Base-by-base conservation (phyloP, 495 filamentous ascomycete species). In the Apiosordaria backusii region DNA sequence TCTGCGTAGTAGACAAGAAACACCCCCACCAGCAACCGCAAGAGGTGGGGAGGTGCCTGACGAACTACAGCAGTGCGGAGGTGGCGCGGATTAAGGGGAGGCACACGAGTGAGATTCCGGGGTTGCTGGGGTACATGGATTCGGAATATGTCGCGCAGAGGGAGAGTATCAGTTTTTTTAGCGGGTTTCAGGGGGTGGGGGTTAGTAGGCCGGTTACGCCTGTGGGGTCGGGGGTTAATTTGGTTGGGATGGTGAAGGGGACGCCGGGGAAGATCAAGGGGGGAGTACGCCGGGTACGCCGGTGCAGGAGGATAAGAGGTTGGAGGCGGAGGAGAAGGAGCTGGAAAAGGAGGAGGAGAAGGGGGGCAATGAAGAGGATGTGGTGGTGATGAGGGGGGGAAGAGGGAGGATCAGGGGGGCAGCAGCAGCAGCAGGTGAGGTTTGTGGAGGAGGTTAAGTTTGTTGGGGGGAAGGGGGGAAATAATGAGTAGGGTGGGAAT, bases 61-160 rank as follows among this genome's bases (percentile, higher is more conserved):
- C 97, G 24, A 97, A 98, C 71, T 99, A 98, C 68, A 88, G 90
- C n/a, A 86, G 90, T 16, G 76, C 82, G 2, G 93, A 99, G 77
- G 92, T 97, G 66, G 77, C 78, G 61, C 81, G 90, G 60, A 96
- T 98, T 68, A 93, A 91, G 77, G 95, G 95, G 0, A 83, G 89
- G 65, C 86, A 88, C 69, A 97, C 93, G 72, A 85, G 80, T 1
- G 89, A 95, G 73, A 97, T 99, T 65, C 83, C 87, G 54, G 79
- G 83, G 0, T 68, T 93, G 27, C 74, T 99, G 45, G 95, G 95
- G 4, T 99, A 97, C 81, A 89, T 93, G 27, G 93, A 97, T 71
- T 93, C 90, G 65, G 92, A 97, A 77, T 97, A 98, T 82, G 90
- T 99, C 54, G 94, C 94, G 7, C 80, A 92, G 69, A 83, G 92